phyloP scores from a whole-genome alignment of 257 asterid species.

The Rehmannia glutinosa region DNA sequence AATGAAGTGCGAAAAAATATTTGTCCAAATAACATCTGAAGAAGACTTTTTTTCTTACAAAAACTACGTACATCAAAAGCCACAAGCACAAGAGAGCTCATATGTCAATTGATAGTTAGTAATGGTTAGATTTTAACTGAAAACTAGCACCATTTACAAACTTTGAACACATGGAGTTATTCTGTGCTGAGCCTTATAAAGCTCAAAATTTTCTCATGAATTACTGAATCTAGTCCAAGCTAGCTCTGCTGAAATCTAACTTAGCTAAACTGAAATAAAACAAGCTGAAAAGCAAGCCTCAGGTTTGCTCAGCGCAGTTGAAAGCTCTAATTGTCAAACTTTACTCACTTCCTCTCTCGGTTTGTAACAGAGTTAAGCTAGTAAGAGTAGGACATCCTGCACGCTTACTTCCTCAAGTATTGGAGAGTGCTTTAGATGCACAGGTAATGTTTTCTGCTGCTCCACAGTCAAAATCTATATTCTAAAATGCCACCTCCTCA shows the following conservation, averaged over 20 bases:
- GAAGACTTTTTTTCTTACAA: no score
- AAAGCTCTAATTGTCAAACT: conserved; percentile 6
- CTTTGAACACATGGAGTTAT: background rate
- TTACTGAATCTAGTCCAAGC: background rate
- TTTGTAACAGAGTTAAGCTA: conserved; percentile 70
- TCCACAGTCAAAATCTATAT: conserved; percentile 12
- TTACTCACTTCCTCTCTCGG: conserved; percentile 2
- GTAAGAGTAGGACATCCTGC: conserved; percentile 99
- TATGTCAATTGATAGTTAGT: background rate
- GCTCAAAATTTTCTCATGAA: background rate
- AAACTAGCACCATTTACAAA: background rate
- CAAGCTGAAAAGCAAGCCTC: background rate
- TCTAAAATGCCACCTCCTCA: conserved; percentile 11
- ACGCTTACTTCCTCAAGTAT: conserved; percentile 92
- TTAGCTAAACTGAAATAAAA: background rate
- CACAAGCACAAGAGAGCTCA: no score
- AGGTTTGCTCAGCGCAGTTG: background rate
- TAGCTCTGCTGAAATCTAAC: no score
- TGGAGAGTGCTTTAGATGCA: conserved; percentile 94
- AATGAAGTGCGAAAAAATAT: background rate
- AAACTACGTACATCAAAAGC: no score
- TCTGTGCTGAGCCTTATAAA: background rate
- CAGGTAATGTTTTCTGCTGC: conserved; percentile 48
- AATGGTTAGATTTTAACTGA: background rate
- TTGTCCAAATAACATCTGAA: no score